Conservation (phyloP, 2,329 filamentous ascomycete species). For the Ramichloridium luteum region DNA sequence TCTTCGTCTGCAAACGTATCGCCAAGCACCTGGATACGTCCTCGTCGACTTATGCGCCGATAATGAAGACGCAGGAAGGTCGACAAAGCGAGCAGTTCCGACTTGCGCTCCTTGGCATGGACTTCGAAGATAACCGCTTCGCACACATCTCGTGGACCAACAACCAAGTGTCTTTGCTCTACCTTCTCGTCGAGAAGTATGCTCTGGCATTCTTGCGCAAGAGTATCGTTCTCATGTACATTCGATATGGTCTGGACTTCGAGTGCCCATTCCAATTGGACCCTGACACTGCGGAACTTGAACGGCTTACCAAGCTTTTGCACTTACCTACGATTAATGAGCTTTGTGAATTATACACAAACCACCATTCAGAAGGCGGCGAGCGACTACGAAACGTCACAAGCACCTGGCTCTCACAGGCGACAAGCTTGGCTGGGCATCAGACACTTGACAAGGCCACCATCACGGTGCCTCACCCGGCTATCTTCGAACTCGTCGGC, state of each 20-base stretch:
- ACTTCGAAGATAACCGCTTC: conserved; percentile 5
- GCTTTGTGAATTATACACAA: conserved; percentile 51
- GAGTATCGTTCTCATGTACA: conserved; percentile 67
- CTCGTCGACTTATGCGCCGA: not conserved
- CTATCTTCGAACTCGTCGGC: conserved; percentile 87
- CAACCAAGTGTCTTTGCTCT: conserved; percentile 18
- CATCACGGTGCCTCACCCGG: conserved; percentile 60
- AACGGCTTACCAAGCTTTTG: conserved; percentile 65
- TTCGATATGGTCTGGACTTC: conserved; percentile 81
- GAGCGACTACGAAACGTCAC: conserved; percentile 40
- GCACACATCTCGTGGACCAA: conserved; percentile 5
- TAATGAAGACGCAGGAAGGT: not conserved
- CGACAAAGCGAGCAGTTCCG: not conserved
- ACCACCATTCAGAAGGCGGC: conserved; percentile 26
- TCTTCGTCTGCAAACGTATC: conserved; percentile 40
- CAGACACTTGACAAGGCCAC: conserved; percentile 27
- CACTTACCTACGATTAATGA: conserved; percentile 67
- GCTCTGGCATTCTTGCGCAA: conserved; percentile 86
- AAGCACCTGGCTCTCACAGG: conserved; percentile 61
- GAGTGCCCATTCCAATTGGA: conserved; percentile 43
- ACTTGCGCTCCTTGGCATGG: conserved; percentile 8
- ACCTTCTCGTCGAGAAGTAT: conserved; percentile 56
- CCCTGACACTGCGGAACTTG: conserved; percentile 46
- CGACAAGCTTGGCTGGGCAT: conserved; percentile 16
- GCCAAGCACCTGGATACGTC: conserved; percentile 6